Conservation (phyloP, 2,329 filamentous ascomycete species). For the Grosmannia penicillata region DNA sequence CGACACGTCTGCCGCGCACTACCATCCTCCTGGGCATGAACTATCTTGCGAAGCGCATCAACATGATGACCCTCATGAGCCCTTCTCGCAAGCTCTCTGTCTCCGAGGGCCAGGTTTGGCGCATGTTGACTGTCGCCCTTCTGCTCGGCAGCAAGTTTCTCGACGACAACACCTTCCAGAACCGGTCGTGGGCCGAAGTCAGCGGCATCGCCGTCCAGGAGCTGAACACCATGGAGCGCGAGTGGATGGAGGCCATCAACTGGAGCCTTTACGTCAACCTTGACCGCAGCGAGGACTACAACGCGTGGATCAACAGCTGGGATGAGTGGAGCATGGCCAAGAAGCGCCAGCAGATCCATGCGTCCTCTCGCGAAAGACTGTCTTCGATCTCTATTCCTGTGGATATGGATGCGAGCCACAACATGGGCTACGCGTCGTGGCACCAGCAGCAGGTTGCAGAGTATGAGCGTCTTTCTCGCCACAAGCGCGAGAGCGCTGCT, state of each 20-base stretch:
- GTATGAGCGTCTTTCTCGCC: slow-evolving; percentile 27
- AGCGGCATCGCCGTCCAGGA: slow-evolving; percentile 76
- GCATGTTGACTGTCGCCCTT: slow-evolving; percentile 71
- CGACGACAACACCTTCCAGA: slow-evolving; percentile 96
- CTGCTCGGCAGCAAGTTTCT: slow-evolving; percentile 89
- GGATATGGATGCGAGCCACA: slow-evolving; percentile 23
- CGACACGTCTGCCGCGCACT: slow-evolving; percentile 76
- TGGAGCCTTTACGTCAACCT: slow-evolving; percentile 83
- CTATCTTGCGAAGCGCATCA: slow-evolving; percentile 74
- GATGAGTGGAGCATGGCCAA: slow-evolving; percentile 40
- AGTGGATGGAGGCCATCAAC: slow-evolving; percentile 71
- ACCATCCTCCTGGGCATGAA: slow-evolving; percentile 85
- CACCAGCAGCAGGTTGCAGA: slow-evolving; percentile 40
- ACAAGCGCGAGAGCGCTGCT: slow-evolving; percentile 23
- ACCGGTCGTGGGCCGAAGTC: slow-evolving; percentile 90
- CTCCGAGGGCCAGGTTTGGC: slow-evolving; percentile 63
- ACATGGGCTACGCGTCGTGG: slow-evolving; percentile 26
- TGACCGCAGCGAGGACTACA: slow-evolving; percentile 56
- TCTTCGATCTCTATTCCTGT: slow-evolving; percentile 32
- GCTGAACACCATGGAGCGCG: slow-evolving; percentile 71
- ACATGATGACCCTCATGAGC: slow-evolving; percentile 46
- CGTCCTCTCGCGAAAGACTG: slow-evolving; percentile 34
- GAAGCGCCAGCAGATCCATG: slow-evolving; percentile 35
- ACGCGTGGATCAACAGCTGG: slow-evolving; percentile 48
- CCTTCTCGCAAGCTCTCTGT: slow-evolving; percentile 30